phyloP scores from a whole-genome alignment of 2,329 filamentous ascomycete species.

The Onygena corvina region DNA sequence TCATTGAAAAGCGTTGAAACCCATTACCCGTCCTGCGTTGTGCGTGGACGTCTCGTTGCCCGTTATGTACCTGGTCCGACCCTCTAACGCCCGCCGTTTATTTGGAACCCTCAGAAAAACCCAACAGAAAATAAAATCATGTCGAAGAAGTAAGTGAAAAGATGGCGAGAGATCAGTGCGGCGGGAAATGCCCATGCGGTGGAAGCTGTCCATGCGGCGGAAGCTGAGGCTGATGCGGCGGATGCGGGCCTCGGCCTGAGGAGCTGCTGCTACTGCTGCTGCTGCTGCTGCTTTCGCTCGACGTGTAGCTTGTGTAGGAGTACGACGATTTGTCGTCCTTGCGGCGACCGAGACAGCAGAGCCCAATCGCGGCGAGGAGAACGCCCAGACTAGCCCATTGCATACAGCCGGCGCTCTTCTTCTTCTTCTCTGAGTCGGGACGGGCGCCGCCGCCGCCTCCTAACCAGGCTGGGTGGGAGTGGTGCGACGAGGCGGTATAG shows the following conservation, averaged over 20 bases:
- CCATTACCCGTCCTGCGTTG: background rate
- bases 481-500: constrained; percentile 24
- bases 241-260: background rate
- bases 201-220: too few relatives aligned
- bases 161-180: background rate
- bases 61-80: background rate
- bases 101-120: background rate
- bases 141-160: background rate
- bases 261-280: constrained; percentile 29
- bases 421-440: constrained; percentile 26
- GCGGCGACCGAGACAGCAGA: constrained; percentile 36
- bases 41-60: background rate
- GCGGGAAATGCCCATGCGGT: background rate
- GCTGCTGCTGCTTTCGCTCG: constrained; percentile 28
- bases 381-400: constrained; percentile 34
- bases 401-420: constrained; percentile 26
- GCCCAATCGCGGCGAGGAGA: constrained; percentile 33
- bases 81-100: background rate
- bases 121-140: background rate
- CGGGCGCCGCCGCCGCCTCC: constrained; percentile 18
- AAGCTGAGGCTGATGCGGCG: background rate
- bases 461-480: constrained; percentile 20
- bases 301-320: constrained; percentile 12
- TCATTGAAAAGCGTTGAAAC: background rate
- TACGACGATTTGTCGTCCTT: constrained; percentile 28